Conservation (phyloP, 768 basidiomycete genomes). For the Boletus sp. region DNA sequence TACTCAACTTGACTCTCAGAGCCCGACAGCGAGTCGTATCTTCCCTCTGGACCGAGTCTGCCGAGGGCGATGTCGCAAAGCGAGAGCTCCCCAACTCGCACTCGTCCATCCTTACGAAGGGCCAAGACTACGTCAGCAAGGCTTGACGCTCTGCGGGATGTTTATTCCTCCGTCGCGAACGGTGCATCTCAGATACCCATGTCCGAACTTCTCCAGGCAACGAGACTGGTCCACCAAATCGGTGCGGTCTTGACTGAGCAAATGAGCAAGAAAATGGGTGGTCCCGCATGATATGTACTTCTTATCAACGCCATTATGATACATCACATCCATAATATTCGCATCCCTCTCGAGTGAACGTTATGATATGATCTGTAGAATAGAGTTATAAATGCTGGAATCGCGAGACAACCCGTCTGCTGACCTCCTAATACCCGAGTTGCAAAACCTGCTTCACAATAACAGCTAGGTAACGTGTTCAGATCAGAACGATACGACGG, state of each 20-base stretch:
- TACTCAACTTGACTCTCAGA: neutral
- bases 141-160: conserved; percentile 44
- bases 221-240: conserved; percentile 45
- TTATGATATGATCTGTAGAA: neutral
- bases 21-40: neutral
- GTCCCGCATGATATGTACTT: conserved; percentile 6
- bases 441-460: neutral
- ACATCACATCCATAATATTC: conserved; percentile 49
- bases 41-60: neutral
- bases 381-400: neutral
- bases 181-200: conserved; percentile 49
- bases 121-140: conserved; percentile 41
- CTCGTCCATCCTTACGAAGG: conserved; percentile 31
- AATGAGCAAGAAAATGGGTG: conserved; percentile 37
- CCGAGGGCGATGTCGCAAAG: conserved; percentile 10
- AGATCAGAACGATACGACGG: neutral
- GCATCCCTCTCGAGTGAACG: conserved; percentile 1
- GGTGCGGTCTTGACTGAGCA: conserved; percentile 46
- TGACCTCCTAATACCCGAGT: neutral
- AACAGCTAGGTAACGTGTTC: neutral
- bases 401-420: neutral
- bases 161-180: conserved; percentile 42
- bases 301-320: neutral
- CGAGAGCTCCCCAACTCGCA: conserved; percentile 4
- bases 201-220: conserved; percentile 48